Evolutionary conservation across 2,329 filamentous ascomycete genomes (phyloP).

Genomic region (Trichocomaceae sp.): DNA sequence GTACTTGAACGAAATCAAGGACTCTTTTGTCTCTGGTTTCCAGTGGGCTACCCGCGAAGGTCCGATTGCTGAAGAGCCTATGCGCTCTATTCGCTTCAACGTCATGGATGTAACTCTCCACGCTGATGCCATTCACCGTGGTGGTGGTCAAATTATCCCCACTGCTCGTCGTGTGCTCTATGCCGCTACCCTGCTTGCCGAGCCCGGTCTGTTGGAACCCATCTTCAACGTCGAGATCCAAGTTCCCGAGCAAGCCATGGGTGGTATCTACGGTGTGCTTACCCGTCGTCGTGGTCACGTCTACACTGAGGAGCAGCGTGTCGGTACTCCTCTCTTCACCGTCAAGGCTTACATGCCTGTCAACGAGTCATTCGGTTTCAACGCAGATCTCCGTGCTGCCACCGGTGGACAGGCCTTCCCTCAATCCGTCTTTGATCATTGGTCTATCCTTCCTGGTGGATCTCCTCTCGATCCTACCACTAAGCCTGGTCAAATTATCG

Average conservation of each 20-base stretch:
- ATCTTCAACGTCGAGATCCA: slow-evolving; percentile 99
- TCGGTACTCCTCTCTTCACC: slow-evolving; percentile 98
- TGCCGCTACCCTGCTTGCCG: slow-evolving; percentile 81
- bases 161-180: slow-evolving; percentile 97
- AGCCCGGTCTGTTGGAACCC: slow-evolving; percentile 88
- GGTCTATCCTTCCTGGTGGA: slow-evolving; percentile 91
- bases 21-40: slow-evolving; percentile 99
- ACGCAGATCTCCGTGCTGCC: slow-evolving; percentile 85
- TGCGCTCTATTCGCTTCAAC: slow-evolving; percentile 97
- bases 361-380: slow-evolving; percentile 99
- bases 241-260: slow-evolving; percentile 97
- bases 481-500: slow-evolving; percentile 77
- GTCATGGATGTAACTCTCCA: slow-evolving; percentile 99
- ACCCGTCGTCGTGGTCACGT: slow-evolving; percentile 98
- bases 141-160: slow-evolving; percentile 97
- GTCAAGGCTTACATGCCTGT: slow-evolving; percentile 96
- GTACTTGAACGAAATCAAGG: slow-evolving; percentile 99
- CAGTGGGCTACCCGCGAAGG: slow-evolving; percentile 98
- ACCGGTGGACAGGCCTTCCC: slow-evolving; percentile 99
- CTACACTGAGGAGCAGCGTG: slow-evolving; percentile 96
- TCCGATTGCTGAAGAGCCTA: slow-evolving; percentile 95
- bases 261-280: slow-evolving; percentile 99
- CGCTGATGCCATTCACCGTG: slow-evolving; percentile 99
- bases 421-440: slow-evolving; percentile 98
- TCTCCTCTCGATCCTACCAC: slow-evolving; percentile 76